Base-by-base conservation (phyloP, 1,284 basidiomycete genomes). In the Tremellales sp. region DNA sequence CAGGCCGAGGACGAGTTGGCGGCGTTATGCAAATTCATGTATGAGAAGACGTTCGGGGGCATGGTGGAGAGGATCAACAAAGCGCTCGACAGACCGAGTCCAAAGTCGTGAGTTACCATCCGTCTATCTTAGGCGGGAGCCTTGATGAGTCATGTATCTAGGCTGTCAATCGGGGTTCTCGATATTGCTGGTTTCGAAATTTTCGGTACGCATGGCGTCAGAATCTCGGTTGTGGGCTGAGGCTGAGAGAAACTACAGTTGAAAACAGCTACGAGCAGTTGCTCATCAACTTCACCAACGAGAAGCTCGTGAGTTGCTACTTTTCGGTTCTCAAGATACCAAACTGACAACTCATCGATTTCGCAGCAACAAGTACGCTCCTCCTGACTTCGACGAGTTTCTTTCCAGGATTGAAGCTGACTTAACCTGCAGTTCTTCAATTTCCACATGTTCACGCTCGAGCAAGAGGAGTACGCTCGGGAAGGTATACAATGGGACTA, bases 161-260 rank as follows among this genome's bases (percentile, higher is more conserved):
- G 88, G 6, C 51, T 71, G 2, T 98, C 97, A 70, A 98, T 99
- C 53, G 95, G 95, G 36, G 95, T 99, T 3, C 81, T 99, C 26
- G 95, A 99, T 81, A 99, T 99, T 50, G 95, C 95, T 6, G 95
- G 95, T 18, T 99, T 99, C 75, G 95, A 99, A 71, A 98, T 98
- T 64, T 74, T 81, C 52, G 68, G 70, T 67, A 47, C 49, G 63
- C 41, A 12, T 12, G 10, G 12, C 12, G 5, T 25, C 34, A 28
- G 9, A 40, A 18, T 16, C n/a, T 16, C 36, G 2, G 24, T 2
- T n/a, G 26, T 40, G 29, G 35, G n/a, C 37, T 45, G 28, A 43
- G 29, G 16, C 12, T 29, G 28, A 13, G 12, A 25, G 26, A 24
- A 37, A 18, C 14, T 24, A 34, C 51, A 66, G 65, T 57, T n/a